Percentiles rank a stretch among this genome's conserved stretches.
Conservation (phyloP, 2,329 filamentous ascomycete species). For the Sporothrix schenckii region DNA sequence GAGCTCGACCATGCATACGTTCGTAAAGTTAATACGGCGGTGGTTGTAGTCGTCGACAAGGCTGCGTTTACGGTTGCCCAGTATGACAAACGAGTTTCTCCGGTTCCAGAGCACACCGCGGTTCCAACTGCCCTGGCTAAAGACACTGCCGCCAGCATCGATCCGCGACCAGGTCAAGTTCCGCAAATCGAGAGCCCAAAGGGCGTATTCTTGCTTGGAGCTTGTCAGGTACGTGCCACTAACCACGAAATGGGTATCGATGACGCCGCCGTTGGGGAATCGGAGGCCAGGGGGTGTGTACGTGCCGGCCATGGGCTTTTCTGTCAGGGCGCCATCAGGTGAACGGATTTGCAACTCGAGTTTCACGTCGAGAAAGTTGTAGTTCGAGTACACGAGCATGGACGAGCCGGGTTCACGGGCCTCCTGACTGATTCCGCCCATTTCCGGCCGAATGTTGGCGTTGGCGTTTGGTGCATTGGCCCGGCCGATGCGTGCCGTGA, state of each 20-base stretch:
- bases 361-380: conserved; percentile 97
- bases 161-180: conserved; percentile 93
- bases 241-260: conserved; percentile 95
- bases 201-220: conserved; percentile 95
- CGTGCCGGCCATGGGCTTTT: conserved; percentile 84
- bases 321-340: conserved; percentile 78
- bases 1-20: conserved; percentile 94
- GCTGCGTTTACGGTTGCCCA: conserved; percentile 90
- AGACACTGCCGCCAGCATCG: conserved; percentile 90
- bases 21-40: conserved; percentile 93
- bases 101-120: conserved; percentile 90
- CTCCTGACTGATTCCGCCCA: conserved; percentile 56
- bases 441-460: conserved; percentile 47
- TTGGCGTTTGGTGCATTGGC: conserved; percentile 48
- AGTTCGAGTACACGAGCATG: conserved; percentile 99
- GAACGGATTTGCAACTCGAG: conserved; percentile 87
- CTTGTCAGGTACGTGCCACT: conserved; percentile 97
- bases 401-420: conserved; percentile 62
- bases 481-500: conserved; percentile 68
- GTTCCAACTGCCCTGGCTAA: conserved; percentile 98
- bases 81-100: conserved; percentile 91
- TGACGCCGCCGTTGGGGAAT: conserved; percentile 93
- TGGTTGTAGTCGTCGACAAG: conserved; percentile 98
- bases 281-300: conserved; percentile 89
- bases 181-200: conserved; percentile 90